phyloP scores from a whole-genome alignment of 208 protist genomes.

The Leishmania gerbilli region DNA sequence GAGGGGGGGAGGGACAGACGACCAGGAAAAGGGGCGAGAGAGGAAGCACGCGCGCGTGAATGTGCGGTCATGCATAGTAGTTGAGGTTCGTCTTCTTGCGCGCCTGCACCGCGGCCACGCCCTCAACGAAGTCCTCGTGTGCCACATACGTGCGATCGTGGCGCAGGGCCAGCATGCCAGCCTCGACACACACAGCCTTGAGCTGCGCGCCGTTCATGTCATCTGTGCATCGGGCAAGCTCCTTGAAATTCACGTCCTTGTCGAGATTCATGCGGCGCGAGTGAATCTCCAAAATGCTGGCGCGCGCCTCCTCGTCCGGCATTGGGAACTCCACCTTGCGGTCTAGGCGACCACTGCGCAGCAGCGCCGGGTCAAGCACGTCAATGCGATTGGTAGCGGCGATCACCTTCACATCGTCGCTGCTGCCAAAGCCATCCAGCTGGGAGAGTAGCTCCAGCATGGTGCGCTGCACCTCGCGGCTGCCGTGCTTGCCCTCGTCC shows the following conservation, averaged over 20 bases:
- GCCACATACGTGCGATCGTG: constrained; percentile 84
- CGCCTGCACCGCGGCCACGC: constrained; percentile 97
- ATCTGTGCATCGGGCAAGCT: constrained; percentile 98
- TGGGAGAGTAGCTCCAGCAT: constrained; percentile 99
- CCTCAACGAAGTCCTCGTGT: constrained; percentile 99
- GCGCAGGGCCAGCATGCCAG: constrained; percentile 99
- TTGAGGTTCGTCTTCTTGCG: constrained; percentile 99
- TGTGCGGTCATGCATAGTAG: constrained; percentile 98
- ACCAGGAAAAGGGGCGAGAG: not conserved
- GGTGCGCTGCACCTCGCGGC: constrained; percentile 99
- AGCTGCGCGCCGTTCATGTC: constrained; percentile 99
- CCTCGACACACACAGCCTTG: constrained; percentile 99
- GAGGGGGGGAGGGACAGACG: no score
- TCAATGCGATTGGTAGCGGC: constrained; percentile 99
- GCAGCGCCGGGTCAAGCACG: constrained; percentile 99
- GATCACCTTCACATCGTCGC: constrained; percentile 99
- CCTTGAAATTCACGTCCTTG: constrained; percentile 98
- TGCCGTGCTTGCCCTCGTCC: constrained; percentile 98
- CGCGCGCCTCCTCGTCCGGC: constrained; percentile 98
- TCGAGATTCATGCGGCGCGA: constrained; percentile 98
- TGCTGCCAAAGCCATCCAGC: constrained; percentile 99
- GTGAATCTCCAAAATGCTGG: constrained; percentile 99
- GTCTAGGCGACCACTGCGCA: constrained; percentile 99
- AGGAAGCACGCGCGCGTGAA: no score
- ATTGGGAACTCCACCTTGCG: constrained; percentile 99